Conservation (phyloP, 2,329 filamentous ascomycete species). For the Penicillium concentricum region DNA sequence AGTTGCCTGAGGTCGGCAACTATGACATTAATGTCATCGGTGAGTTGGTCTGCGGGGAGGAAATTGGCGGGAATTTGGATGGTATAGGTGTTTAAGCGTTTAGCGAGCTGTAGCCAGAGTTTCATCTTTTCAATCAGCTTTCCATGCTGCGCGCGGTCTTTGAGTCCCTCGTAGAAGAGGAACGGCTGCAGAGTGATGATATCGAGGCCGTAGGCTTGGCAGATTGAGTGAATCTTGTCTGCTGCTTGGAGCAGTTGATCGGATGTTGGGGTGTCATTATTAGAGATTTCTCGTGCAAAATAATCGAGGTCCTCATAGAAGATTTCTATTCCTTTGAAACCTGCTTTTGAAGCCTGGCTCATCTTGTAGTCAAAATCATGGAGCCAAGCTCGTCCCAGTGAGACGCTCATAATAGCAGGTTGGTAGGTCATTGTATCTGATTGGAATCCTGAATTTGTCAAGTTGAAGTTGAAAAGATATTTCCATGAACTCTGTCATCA, state of each 20-base stretch:
- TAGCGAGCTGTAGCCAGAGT: constrained; percentile 67
- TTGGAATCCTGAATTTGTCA: neutral
- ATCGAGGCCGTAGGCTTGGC: constrained; percentile 21
- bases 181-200: constrained; percentile 68
- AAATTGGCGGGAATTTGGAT: constrained; percentile 74
- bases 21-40: constrained; percentile 56
- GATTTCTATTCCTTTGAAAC: constrained; percentile 69
- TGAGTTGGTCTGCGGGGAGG: constrained; percentile 46
- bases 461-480: neutral
- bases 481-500: neutral
- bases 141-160: constrained; percentile 59
- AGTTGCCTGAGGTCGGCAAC: constrained; percentile 62
- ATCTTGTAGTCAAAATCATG: constrained; percentile 67
- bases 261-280: constrained; percentile 44
- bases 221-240: constrained; percentile 53
- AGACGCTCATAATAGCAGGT: constrained; percentile 38
- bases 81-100: constrained; percentile 63
- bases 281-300: constrained; percentile 53
- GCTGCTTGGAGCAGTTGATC: constrained; percentile 56
- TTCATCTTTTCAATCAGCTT: constrained; percentile 58
- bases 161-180: constrained; percentile 71
- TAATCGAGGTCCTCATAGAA: constrained; percentile 75
- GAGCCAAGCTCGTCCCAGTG: constrained; percentile 68
- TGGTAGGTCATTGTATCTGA: constrained; percentile 8
- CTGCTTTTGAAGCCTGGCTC: constrained; percentile 61